phyloP scores from a whole-genome alignment of 352 stramenopile species.

The Phytopythium chamaehyphon region DNA sequence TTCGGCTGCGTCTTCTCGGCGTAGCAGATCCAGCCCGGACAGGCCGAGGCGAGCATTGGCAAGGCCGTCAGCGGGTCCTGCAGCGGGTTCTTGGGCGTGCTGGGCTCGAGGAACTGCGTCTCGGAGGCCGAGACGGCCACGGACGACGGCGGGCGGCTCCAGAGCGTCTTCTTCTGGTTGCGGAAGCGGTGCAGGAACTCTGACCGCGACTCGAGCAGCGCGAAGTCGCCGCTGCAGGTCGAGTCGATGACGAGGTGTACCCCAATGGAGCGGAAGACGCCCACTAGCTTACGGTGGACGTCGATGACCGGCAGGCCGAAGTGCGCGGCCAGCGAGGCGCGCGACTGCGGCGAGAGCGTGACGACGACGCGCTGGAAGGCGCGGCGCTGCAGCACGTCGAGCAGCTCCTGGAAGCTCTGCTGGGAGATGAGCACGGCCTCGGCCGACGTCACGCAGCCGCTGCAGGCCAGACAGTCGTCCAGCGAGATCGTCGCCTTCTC shows the following conservation, averaged over 20 bases:
- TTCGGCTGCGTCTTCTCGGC: constrained; percentile 96
- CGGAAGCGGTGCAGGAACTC: constrained; percentile 87
- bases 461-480: constrained; percentile 96
- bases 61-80: constrained; percentile 68
- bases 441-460: constrained; percentile 96
- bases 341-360: constrained; percentile 86
- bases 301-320: constrained; percentile 61
- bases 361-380: constrained; percentile 70
- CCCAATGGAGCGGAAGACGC: constrained; percentile 73
- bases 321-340: constrained; percentile 81
- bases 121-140: constrained; percentile 61
- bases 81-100: constrained; percentile 38
- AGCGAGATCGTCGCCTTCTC: constrained; percentile 93
- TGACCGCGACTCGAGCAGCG: constrained; percentile 90
- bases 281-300: constrained; percentile 75
- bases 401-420: constrained; percentile 90
- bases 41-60: constrained; percentile 95
- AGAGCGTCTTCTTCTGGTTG: constrained; percentile 73
- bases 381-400: constrained; percentile 51
- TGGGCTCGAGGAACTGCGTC: constrained; percentile 65
- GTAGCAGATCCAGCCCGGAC: constrained; percentile 97
- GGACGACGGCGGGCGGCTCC: constrained; percentile 60
- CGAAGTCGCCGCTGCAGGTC: constrained; percentile 88
- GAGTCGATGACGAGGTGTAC: constrained; percentile 92
- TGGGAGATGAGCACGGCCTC: constrained; percentile 98